Evolutionary conservation across 768 basidiomycete species (phyloP).

Genomic region (Kwoniella heveanensis): DNA sequence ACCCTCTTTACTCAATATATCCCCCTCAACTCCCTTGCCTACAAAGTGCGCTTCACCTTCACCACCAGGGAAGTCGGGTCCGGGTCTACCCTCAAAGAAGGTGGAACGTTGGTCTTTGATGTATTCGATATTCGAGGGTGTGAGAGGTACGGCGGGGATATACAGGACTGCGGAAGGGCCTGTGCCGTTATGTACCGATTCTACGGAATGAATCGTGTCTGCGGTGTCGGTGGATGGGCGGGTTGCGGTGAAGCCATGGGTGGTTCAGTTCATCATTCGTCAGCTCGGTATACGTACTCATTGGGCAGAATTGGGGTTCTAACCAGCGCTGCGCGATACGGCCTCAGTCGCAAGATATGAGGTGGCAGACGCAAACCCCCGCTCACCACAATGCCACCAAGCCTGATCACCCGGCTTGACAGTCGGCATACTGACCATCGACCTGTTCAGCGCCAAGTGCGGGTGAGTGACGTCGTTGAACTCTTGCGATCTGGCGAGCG

Average conservation of each 20-base stretch:
- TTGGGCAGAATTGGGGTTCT: too few species aligned
- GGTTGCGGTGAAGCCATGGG: too few species aligned
- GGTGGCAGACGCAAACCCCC: too few species aligned
- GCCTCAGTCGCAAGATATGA: too few species aligned
- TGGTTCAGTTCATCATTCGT: too few species aligned
- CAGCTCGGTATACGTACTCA: too few species aligned
- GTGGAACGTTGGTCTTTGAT: conserved; percentile 65
- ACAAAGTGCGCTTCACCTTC: conserved; percentile 58
- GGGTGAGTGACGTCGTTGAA: conserved; percentile 64
- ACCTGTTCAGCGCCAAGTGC: conserved; percentile 64
- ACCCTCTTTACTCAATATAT: conserved; percentile 56
- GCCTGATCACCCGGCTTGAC: conserved; percentile 72
- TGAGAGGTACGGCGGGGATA: conserved; percentile 53
- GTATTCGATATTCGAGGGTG: conserved; percentile 58
- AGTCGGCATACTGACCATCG: conserved; percentile 65
- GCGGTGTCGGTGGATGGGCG: not conserved
- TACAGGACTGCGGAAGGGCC: conserved; percentile 51
- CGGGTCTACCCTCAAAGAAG: conserved; percentile 66
- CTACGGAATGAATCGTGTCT: conserved; percentile 54
- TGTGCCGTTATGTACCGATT: conserved; percentile 41
- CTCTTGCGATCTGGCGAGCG: conserved; percentile 64
- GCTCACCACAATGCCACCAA: conserved; percentile 51
- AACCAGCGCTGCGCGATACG: too few species aligned
- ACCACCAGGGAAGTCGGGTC: conserved; percentile 69
- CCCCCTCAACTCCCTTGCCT: conserved; percentile 58